Evolutionary conservation across 2,329 filamentous ascomycete species (phyloP).

Genomic region (Colletotrichum filicis): DNA sequence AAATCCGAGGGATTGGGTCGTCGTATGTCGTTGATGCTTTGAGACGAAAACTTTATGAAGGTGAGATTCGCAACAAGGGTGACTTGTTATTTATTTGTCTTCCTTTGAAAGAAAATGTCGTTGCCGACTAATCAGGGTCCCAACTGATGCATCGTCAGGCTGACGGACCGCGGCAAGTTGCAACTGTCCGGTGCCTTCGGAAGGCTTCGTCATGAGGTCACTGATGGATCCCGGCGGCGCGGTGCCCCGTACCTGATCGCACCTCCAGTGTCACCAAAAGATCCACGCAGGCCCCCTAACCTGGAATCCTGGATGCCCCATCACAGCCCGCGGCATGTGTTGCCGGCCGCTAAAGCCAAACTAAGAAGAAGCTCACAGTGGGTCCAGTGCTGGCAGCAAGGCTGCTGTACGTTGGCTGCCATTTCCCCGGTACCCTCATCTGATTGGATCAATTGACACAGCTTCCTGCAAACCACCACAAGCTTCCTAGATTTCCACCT

Average conservation of each 20-base stretch:
- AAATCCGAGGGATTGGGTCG: conserved; percentile 19
- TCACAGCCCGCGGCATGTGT: conserved; percentile 15
- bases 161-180: conserved; percentile 21
- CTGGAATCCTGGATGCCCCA: conserved; percentile 3
- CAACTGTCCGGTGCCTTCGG: conserved; percentile 22
- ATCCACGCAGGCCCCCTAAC: conserved; percentile 8
- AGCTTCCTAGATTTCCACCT: conserved; percentile 4
- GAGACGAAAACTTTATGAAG: conserved; percentile 16
- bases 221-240: conserved; percentile 25
- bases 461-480: neutral
- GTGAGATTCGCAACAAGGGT: neutral
- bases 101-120: neutral
- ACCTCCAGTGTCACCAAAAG: conserved; percentile 3
- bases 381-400: conserved; percentile 19
- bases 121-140: conserved; percentile 24
- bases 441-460: conserved; percentile 30
- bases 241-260: conserved; percentile 14
- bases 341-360: conserved; percentile 10
- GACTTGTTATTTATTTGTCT: neutral
- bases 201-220: conserved; percentile 32
- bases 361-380: conserved; percentile 1
- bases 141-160: conserved; percentile 8
- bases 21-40: conserved; percentile 10
- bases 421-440: neutral
- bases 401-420: neutral